Conservation (phyloP, 768 basidiomycete genomes). For the Phallus indusiatus region DNA sequence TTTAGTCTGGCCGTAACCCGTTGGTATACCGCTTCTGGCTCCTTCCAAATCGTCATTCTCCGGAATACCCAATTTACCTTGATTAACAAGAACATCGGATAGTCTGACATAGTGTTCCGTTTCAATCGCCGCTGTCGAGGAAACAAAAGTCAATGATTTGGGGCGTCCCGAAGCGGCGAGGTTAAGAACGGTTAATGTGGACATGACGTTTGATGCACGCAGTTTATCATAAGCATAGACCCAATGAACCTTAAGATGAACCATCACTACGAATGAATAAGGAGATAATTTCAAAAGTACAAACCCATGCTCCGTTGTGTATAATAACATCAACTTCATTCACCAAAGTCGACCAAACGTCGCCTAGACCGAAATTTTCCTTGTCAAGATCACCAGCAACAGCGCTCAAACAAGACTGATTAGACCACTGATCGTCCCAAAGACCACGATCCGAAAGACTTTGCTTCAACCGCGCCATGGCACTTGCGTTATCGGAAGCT, state of each 20-base stretch:
- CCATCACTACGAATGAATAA: background rate
- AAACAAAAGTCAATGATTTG: slow-evolving; percentile 84
- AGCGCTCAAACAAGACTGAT: slow-evolving; percentile 58
- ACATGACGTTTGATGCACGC: slow-evolving; percentile 85
- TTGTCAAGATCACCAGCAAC: slow-evolving; percentile 77
- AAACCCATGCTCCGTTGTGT: slow-evolving; percentile 94
- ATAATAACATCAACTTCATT: slow-evolving; percentile 72
- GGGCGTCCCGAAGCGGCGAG: slow-evolving; percentile 65
- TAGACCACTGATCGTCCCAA: slow-evolving; percentile 83
- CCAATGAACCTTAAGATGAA: slow-evolving; percentile 79
- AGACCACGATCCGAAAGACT: slow-evolving; percentile 69
- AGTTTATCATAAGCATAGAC: slow-evolving; percentile 95
- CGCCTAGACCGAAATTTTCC: slow-evolving; percentile 62
- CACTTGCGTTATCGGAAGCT: slow-evolving; percentile 51
- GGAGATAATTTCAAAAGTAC: slow-evolving; percentile 23
- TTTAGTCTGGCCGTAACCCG: slow-evolving; percentile 95
- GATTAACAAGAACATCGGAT: slow-evolving; percentile 54
- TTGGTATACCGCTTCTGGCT: slow-evolving; percentile 61
- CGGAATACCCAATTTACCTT: slow-evolving; percentile 47
- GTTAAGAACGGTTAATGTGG: slow-evolving; percentile 75
- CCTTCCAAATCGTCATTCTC: slow-evolving; percentile 88
- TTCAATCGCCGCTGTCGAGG: slow-evolving; percentile 92
- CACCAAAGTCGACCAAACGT: slow-evolving; percentile 59
- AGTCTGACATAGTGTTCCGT: slow-evolving; percentile 83
- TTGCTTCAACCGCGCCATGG: slow-evolving; percentile 58